Conservation (phyloP, 257 asterid genomes). For the Scutellaria baicalensis region DNA sequence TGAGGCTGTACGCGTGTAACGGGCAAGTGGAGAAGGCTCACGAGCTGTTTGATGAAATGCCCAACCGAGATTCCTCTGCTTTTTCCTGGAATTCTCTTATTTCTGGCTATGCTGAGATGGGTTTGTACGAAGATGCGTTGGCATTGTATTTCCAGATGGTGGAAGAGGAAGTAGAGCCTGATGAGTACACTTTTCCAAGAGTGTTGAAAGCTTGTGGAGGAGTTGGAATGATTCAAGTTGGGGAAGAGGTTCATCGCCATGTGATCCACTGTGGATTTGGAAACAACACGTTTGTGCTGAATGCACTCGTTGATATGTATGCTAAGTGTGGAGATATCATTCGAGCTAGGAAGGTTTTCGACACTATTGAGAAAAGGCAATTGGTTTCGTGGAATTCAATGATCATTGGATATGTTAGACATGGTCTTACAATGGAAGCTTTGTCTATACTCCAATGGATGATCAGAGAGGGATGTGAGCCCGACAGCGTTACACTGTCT, state of each 20-base stretch:
- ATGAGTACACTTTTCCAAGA: conserved; percentile 72
- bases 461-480: conserved; percentile 42
- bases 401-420: conserved; percentile 58
- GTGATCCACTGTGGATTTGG: conserved; percentile 52
- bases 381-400: conserved; percentile 81
- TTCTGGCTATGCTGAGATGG: conserved; percentile 60
- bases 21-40: conserved; percentile 66
- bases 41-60: conserved; percentile 76
- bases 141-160: conserved; percentile 87
- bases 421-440: conserved; percentile 49
- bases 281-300: conserved; percentile 42
- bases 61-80: conserved; percentile 41
- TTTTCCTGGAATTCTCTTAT: conserved; percentile 88
- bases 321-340: conserved; percentile 80
- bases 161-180: conserved; percentile 80
- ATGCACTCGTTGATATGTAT: conserved; percentile 71
- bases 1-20: conserved; percentile 39
- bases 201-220: conserved; percentile 85
- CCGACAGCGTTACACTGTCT: conserved; percentile 54
- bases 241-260: conserved; percentile 79
- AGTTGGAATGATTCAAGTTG: conserved; percentile 53
- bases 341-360: conserved; percentile 49
- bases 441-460: conserved; percentile 29
- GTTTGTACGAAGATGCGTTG: conserved; percentile 68
- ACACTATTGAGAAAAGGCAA: conserved; percentile 39